Percentiles rank a stretch among this genome's conserved stretches.
These are phyloP conservation scores for Xylaria sp. DNA, from an alignment of 495 filamentous ascomycete genomes.

Conservation along the genomic window DNA sequence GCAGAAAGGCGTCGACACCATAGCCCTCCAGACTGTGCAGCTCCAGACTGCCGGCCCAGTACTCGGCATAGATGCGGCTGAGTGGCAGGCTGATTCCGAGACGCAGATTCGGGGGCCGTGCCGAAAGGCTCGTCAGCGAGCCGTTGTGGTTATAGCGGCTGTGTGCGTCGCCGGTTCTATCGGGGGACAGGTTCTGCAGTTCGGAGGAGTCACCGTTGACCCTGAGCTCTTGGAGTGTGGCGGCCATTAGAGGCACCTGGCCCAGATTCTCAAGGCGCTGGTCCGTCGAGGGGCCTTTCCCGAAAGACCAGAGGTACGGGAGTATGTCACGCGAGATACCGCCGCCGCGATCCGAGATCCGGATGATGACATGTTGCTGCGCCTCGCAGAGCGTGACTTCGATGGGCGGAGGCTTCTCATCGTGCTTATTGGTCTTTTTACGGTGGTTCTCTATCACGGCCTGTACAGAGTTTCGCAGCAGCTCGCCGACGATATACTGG, in stretches of 20 bases:
- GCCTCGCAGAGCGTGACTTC: slow-evolving; percentile 95
- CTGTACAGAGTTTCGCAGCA: slow-evolving; percentile 93
- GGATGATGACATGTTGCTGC: slow-evolving; percentile 92
- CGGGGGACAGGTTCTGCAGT: slow-evolving; percentile 55
- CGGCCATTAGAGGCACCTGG: slow-evolving; percentile 89
- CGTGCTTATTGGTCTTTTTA: slow-evolving; percentile 44
- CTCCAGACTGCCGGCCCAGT: slow-evolving; percentile 95
- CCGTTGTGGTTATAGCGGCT: slow-evolving; percentile 40
- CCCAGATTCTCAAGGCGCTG: slow-evolving; percentile 79
- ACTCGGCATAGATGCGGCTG: slow-evolving; percentile 95
- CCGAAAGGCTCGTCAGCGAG: slow-evolving; percentile 79
- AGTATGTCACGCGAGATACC: slow-evolving; percentile 84
- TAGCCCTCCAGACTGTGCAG: slow-evolving; percentile 95
- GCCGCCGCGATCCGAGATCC: slow-evolving; percentile 93
- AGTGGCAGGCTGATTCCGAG: slow-evolving; percentile 94
- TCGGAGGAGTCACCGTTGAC: slow-evolving; percentile 89
- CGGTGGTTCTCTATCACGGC: slow-evolving; percentile 77
- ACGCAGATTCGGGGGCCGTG: slow-evolving; percentile 83
- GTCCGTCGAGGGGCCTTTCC: slow-evolving; percentile 81
- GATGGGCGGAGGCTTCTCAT: slow-evolving; percentile 75
- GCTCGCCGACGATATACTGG: slow-evolving; percentile 96
- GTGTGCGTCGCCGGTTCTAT: slow-evolving; percentile 33
- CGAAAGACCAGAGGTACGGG: slow-evolving; percentile 95
- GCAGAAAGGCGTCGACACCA: slow-evolving; percentile 95
- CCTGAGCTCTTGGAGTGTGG: slow-evolving; percentile 88